Base-by-base conservation (phyloP, 805 yeast genomes). In the Candida andamanensis region DNA sequence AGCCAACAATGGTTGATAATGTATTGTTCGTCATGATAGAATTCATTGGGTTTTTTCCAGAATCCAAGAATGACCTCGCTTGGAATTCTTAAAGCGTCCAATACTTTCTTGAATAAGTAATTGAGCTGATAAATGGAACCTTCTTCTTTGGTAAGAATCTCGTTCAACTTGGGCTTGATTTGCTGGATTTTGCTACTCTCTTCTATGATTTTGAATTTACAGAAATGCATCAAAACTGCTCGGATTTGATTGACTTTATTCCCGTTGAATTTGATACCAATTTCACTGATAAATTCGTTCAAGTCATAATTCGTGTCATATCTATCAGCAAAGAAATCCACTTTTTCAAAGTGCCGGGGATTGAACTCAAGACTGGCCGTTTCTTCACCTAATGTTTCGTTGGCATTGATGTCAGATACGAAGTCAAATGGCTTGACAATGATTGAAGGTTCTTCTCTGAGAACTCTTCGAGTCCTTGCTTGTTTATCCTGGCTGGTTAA, bases 1-100 rank as follows among this genome's bases (percentile, higher is more conserved):
- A 86, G 69, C 98, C 98, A 92, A 34, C 84, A 76, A 56, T 92
- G 98, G 47, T 87, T 85, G 22, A 78, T 41, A 67, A 72, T 67
- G 28, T 69, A 67, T 26, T 76, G 67, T 37, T 67, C 70, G 37
- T 62, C 61, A 37, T 65, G 74, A 39, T 72, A 71, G 29, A 67
- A 60, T 33, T 71, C 78, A 40, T 78, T 78, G 6, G 95, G 95
- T 16, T 78, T 74, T 50, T 89, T 85, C 60, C 89, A 69, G 48
- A 83, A 84, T 4, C 98, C 98, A 16, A 78, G 61, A 2, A 92
- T 77, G 1, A 86, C 68, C 39, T 84, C 92, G 42, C 86, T 75
- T 6, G 80, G 78, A 23, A 92, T 69, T 8, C 80, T 78, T 30
- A 89, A 61, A 0, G 80, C 67, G 33, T 72, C 77, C 28, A 90